Evolutionary conservation across 108 stramenopile species (phyloP).

Genomic region (Cyclotella choctawhatcheeana): DNA sequence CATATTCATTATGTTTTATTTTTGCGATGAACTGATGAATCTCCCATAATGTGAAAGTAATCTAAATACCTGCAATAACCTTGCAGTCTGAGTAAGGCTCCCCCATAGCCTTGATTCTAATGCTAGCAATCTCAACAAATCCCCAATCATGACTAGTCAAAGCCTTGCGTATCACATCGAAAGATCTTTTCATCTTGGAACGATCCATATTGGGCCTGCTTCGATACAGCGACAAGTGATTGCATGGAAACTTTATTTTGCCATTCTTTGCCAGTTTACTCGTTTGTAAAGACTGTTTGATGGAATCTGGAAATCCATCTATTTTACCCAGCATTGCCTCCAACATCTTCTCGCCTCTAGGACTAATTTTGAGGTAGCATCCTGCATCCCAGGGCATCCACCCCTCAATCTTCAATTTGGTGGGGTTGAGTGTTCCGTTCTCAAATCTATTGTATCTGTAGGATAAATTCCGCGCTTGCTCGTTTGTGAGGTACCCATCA

Average conservation of each 20-base stretch:
- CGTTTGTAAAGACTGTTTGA: not conserved
- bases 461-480: not conserved
- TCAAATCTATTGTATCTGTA: not conserved
- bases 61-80: not conserved
- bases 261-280: not conserved
- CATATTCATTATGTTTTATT: not conserved
- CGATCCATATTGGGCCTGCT: not conserved
- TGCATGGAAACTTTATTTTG: slow-evolving; percentile 1
- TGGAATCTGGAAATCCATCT: not conserved
- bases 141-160: not conserved
- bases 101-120: not conserved
- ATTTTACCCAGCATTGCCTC: not conserved
- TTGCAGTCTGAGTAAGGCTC: slow-evolving; percentile 2
- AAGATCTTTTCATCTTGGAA: not conserved
- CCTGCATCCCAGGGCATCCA: slow-evolving; percentile 5
- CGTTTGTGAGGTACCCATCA: not conserved
- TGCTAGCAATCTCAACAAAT: not conserved
- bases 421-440: not conserved
- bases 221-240: slow-evolving; percentile 5
- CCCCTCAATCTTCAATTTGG: not conserved
- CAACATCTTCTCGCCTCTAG: not conserved
- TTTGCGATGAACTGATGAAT: no score
- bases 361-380: slow-evolving; percentile 2
- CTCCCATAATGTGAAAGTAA: not conserved
- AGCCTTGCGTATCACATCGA: not conserved